These are phyloP conservation scores for Boletellus sp. DNA, from an alignment of 768 basidiomycete species.

Conservation along the genomic window DNA sequence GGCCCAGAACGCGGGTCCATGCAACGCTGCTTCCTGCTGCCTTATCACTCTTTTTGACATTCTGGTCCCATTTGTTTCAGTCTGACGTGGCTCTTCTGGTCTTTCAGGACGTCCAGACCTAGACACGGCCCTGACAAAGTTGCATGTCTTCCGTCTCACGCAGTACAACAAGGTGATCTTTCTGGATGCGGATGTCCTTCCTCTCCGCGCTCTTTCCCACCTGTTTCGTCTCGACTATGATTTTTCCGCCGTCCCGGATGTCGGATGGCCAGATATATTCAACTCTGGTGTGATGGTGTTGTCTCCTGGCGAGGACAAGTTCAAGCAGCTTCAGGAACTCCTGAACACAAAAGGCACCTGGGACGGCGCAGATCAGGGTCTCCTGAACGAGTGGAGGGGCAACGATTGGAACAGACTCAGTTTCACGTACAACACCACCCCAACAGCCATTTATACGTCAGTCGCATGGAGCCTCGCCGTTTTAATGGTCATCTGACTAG, in stretches of 20 bases:
- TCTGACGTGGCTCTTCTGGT: constrained; percentile 14
- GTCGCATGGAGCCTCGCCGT: constrained; percentile 33
- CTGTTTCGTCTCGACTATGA: constrained; percentile 81
- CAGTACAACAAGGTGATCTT: constrained; percentile 86
- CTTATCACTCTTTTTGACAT: constrained; percentile 8
- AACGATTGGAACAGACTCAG: constrained; percentile 88
- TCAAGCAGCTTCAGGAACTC: constrained; percentile 65
- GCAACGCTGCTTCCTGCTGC: constrained; percentile 20
- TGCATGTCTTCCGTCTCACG: constrained; percentile 90
- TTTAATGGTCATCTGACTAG: constrained; percentile 25
- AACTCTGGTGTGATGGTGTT: constrained; percentile 95
- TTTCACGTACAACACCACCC: constrained; percentile 98
- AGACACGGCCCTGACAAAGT: constrained; percentile 89
- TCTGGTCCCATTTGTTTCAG: not conserved
- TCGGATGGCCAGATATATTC: constrained; percentile 99
- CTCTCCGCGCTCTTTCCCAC: constrained; percentile 83
- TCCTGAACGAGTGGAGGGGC: constrained; percentile 93
- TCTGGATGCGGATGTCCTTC: constrained; percentile 90
- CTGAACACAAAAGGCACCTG: constrained; percentile 80
- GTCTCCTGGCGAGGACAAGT: constrained; percentile 78
- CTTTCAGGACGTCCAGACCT: constrained; percentile 87
- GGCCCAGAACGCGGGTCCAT: constrained; percentile 6
- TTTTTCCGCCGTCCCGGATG: constrained; percentile 93
- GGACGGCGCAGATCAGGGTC: constrained; percentile 98
- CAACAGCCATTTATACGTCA: constrained; percentile 94